phyloP scores from a whole-genome alignment of 140 eudicot genomes.

The Stevia rebaudiana region DNA sequence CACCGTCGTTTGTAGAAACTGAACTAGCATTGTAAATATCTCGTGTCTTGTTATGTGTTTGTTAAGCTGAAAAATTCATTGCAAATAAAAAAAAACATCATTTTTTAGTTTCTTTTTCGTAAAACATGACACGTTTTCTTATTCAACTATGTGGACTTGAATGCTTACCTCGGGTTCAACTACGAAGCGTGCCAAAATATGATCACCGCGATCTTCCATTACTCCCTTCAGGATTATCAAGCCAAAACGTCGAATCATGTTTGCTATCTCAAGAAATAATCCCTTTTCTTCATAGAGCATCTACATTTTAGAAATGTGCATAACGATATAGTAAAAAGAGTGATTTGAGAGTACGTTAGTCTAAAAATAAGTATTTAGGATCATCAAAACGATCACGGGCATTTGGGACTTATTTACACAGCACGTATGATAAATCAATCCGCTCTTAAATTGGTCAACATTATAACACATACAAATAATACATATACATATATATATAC shows the following conservation, averaged over 20 bases:
- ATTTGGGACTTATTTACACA: too few species aligned
- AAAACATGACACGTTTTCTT: not conserved
- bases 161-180: conserved; percentile 62
- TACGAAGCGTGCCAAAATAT: conserved; percentile 68
- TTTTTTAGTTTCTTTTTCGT: not conserved
- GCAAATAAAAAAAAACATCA: not conserved
- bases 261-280: conserved; percentile 72
- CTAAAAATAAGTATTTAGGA: too few species aligned
- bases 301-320: conserved; percentile 24
- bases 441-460: too few species aligned
- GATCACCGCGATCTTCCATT: conserved; percentile 56
- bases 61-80: conserved; percentile 37
- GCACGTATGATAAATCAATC: too few species aligned
- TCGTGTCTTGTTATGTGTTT: conserved; percentile 59
- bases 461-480: too few species aligned
- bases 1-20: conserved; percentile 46
- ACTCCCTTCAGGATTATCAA: conserved; percentile 78
- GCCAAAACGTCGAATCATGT: conserved; percentile 67
- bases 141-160: not conserved
- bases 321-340: too few species aligned
- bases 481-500: too few species aligned
- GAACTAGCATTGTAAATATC: conserved; percentile 64
- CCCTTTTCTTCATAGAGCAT: conserved; percentile 79
- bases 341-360: too few species aligned
- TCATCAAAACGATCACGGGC: too few species aligned